A percentile compares a stretch with the other conserved stretches of the same genome.
Conservation (phyloP, 495 filamentous ascomycete species). For the Penicillium malachiteum region DNA sequence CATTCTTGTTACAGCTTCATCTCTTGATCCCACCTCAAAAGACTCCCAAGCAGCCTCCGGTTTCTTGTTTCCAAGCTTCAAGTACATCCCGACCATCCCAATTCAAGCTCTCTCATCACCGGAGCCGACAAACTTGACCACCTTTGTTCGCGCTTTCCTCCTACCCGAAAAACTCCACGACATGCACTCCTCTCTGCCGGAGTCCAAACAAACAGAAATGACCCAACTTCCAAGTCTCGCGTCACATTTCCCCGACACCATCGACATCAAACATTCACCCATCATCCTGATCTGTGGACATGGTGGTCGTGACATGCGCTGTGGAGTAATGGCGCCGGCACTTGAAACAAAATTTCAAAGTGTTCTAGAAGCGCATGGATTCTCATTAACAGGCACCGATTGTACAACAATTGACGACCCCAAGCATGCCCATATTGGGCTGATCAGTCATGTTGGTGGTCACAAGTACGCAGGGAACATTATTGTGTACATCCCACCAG, state of each 20-base stretch:
- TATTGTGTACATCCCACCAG: slow-evolving; percentile 80
- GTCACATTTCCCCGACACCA: slow-evolving; percentile 34
- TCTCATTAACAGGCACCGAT: slow-evolving; percentile 15
- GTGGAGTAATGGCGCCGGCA: slow-evolving; percentile 74
- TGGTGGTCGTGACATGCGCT: slow-evolving; percentile 72
- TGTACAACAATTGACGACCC: slow-evolving; percentile 26
- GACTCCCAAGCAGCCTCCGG: slow-evolving; percentile 54
- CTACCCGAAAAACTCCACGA: slow-evolving; percentile 59
- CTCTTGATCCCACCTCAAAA: slow-evolving; percentile 53
- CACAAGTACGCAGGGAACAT: slow-evolving; percentile 95
- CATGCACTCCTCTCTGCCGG: slow-evolving; percentile 52
- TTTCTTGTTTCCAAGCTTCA: slow-evolving; percentile 76
- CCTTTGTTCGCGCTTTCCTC: slow-evolving; percentile 41
- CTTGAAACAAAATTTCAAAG: slow-evolving; percentile 66
- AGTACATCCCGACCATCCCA: slow-evolving; percentile 71
- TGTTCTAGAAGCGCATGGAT: slow-evolving; percentile 40
- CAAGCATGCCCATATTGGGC: slow-evolving; percentile 57
- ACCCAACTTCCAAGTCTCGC: slow-evolving; percentile 32
- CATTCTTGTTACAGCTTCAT: slow-evolving; percentile 69
- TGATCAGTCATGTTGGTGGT: slow-evolving; percentile 87
- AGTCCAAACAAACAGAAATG: slow-evolving; percentile 27
- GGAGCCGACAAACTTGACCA: slow-evolving; percentile 23
- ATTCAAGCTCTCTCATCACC: slow-evolving; percentile 11
- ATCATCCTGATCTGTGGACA: slow-evolving; percentile 85
- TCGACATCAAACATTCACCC: slow-evolving; percentile 62